Conservation (phyloP, 1,284 basidiomycete genomes). For the Cryptococcus amylolentus region DNA sequence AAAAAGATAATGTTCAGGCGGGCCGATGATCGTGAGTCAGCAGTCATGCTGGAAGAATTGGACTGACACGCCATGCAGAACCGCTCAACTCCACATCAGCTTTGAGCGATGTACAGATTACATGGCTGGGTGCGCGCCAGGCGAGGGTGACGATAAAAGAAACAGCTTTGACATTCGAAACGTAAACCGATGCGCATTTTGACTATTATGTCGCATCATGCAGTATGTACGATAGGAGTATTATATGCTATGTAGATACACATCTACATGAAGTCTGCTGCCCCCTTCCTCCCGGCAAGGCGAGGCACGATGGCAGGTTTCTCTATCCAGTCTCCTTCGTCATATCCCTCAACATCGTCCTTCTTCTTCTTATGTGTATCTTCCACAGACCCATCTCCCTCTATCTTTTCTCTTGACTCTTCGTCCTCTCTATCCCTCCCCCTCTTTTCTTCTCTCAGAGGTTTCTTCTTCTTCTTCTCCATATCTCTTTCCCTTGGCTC, state of each 20-base stretch:
- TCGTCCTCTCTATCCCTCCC: not conserved
- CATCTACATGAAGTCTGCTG: constrained; percentile 44
- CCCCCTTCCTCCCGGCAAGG: constrained; percentile 31
- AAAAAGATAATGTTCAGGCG: constrained; percentile 70
- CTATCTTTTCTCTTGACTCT: constrained; percentile 44
- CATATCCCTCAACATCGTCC: constrained; percentile 5
- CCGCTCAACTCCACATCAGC: constrained; percentile 67
- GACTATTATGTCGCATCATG: not conserved
- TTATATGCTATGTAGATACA: not conserved
- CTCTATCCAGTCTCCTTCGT: constrained; percentile 54
- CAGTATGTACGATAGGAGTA: too few species aligned
- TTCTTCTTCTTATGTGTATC: not conserved
- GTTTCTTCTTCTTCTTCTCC: constrained; percentile 55
- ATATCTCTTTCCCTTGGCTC: constrained; percentile 49
- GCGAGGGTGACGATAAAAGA: constrained; percentile 77
- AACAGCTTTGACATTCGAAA: constrained; percentile 76
- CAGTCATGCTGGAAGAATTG: not conserved
- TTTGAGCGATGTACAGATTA: constrained; percentile 69
- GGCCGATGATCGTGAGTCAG: constrained; percentile 51
- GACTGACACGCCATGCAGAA: constrained; percentile 48
- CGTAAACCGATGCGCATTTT: constrained; percentile 33
- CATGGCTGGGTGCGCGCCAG: constrained; percentile 76
- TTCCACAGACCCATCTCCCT: not conserved
- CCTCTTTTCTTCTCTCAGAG: constrained; percentile 18
- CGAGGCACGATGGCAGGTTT: constrained; percentile 44